phyloP scores from a whole-genome alignment of 2,329 filamentous ascomycete species.

The Exophiala phaeomuriformis region DNA sequence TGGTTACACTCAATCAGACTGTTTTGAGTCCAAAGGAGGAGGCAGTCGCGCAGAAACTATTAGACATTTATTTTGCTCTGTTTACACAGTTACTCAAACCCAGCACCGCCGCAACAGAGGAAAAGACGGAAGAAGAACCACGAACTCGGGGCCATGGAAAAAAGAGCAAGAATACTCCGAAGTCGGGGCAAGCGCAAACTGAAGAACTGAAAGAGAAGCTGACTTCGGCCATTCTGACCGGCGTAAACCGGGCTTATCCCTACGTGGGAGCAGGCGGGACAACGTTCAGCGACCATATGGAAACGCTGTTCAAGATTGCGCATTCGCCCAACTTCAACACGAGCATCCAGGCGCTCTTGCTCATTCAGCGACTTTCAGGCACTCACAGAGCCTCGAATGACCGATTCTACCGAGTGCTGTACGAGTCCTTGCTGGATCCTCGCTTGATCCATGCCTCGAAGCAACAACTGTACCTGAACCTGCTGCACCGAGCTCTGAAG shows the following conservation, averaged over 20 bases:
- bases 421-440: conserved; percentile 88
- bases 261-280: conserved; percentile 77
- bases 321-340: conserved; percentile 99
- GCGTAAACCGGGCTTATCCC: conserved; percentile 91
- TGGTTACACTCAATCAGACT: conserved; percentile 95
- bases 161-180: conserved; percentile 22
- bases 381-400: conserved; percentile 76
- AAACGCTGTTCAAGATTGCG: conserved; percentile 90
- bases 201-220: conserved; percentile 82
- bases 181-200: conserved; percentile 39
- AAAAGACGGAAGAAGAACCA: conserved; percentile 19
- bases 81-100: conserved; percentile 77
- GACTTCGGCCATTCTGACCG: conserved; percentile 81
- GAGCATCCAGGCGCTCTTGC: conserved; percentile 85
- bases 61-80: conserved; percentile 86
- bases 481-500: conserved; percentile 82
- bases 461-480: conserved; percentile 88
- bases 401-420: conserved; percentile 88
- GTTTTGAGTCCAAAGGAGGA: conserved; percentile 81
- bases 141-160: conserved; percentile 9
- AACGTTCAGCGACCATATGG: conserved; percentile 79
- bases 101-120: conserved; percentile 35
- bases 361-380: conserved; percentile 85
- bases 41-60: conserved; percentile 66
- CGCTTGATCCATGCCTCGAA: conserved; percentile 85